Evolutionary conservation across 495 filamentous ascomycete species (phyloP).

Genomic region (Aspergillus asperescens): DNA sequence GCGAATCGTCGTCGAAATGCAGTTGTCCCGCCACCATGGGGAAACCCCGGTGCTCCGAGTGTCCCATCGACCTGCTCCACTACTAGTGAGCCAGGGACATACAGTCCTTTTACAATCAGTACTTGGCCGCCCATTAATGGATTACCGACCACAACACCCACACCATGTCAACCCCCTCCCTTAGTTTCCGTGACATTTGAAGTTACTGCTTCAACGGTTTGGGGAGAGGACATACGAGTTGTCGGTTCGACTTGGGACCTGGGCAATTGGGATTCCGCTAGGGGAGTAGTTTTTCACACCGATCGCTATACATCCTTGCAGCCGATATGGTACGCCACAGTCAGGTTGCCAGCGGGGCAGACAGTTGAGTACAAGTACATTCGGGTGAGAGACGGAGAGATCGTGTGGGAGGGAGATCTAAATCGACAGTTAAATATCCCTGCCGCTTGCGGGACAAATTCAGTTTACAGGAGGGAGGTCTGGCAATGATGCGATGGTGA

Average conservation of each 20-base stretch:
- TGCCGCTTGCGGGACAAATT: constrained; percentile 37
- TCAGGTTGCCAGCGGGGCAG: constrained; percentile 48
- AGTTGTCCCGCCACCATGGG: constrained; percentile 51
- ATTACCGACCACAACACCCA: constrained; percentile 12
- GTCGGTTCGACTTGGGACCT: constrained; percentile 50
- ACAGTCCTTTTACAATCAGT: constrained; percentile 49
- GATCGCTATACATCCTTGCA: constrained; percentile 49
- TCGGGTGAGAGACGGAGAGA: constrained; percentile 47
- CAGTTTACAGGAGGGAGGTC: constrained; percentile 30
- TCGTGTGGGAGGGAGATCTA: constrained; percentile 60
- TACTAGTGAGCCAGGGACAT: constrained; percentile 52
- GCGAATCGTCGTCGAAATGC: constrained; percentile 46
- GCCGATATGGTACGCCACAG: constrained; percentile 52
- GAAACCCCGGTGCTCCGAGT: constrained; percentile 45
- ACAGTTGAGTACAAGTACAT: constrained; percentile 66
- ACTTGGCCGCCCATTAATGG: constrained; percentile 43
- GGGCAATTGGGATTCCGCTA: constrained; percentile 51
- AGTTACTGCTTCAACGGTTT: constrained; percentile 47
- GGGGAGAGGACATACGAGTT: constrained; percentile 56
- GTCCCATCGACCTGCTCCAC: constrained; percentile 51
- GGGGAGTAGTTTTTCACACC: constrained; percentile 49
- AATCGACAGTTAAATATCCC: constrained; percentile 57
- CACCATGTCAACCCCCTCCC: constrained; percentile 38
- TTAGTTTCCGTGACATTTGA: constrained; percentile 57
- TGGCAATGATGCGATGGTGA: constrained; percentile 22